These are phyloP conservation scores for Silene vulgaris DNA, from an alignment of 179 eudicot species.

Conservation along the genomic window DNA sequence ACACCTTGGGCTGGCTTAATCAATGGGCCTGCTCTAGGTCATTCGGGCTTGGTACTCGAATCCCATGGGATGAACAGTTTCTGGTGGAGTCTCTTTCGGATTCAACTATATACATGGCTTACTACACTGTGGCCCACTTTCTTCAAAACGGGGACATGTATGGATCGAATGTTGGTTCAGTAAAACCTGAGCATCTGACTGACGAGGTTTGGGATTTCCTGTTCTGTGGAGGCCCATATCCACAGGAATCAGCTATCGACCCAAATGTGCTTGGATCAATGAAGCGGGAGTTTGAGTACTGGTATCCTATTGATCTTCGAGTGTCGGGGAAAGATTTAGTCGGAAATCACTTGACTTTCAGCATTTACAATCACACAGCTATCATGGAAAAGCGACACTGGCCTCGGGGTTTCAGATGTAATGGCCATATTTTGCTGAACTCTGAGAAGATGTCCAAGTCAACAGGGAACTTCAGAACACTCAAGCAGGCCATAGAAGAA, in stretches of 20 bases:
- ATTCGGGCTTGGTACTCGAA: conserved; percentile 88
- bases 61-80: conserved; percentile 85
- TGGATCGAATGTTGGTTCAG: conserved; percentile 41
- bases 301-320: conserved; percentile 90
- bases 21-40: conserved; percentile 91
- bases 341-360: conserved; percentile 79
- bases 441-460: conserved; percentile 95
- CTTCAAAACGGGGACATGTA: conserved; percentile 74
- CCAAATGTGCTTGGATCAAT: conserved; percentile 47
- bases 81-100: conserved; percentile 87
- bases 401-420: conserved; percentile 88
- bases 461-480: conserved; percentile 74
- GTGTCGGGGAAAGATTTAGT: conserved; percentile 87
- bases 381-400: conserved; percentile 63
- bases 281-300: conserved; percentile 81
- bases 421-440: conserved; percentile 78
- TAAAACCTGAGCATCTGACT: conserved; percentile 68
- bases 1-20: conserved; percentile 77
- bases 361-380: conserved; percentile 81
- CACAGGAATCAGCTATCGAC: conserved; percentile 46
- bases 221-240: conserved; percentile 54
- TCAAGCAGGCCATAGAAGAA: conserved; percentile 64
- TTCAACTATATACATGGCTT: conserved; percentile 90
- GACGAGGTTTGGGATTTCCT: conserved; percentile 84
- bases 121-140: conserved; percentile 69